These are phyloP conservation scores for Aureobasidium subglaciale DNA, from an alignment of 2,329 filamentous ascomycete genomes.

Conservation along the genomic window DNA sequence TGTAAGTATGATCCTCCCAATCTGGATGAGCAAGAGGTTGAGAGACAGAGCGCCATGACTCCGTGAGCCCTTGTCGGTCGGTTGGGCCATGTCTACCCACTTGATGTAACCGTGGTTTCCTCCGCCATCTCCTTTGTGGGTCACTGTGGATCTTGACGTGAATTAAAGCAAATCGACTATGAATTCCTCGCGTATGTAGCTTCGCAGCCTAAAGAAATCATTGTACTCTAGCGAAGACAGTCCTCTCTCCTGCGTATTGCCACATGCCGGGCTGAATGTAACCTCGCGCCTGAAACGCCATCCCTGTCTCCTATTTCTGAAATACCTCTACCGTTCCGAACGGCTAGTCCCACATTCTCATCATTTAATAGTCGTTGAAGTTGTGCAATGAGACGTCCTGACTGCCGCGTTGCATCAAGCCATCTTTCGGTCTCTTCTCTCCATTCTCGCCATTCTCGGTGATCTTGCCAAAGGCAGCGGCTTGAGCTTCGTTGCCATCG, in stretches of 20 bases:
- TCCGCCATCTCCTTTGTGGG: background rate
- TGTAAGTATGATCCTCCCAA: background rate
- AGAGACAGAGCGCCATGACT: background rate
- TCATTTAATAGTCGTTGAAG: slow-evolving; percentile 31
- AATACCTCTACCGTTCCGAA: background rate
- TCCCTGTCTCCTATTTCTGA: slow-evolving; percentile 7
- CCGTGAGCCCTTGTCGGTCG: background rate
- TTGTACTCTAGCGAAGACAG: slow-evolving; percentile 8
- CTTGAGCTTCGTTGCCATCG: slow-evolving; percentile 20
- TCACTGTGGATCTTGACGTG: background rate
- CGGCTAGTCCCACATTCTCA: background rate
- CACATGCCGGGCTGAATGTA: background rate
- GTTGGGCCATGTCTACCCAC: background rate
- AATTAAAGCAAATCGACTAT: slow-evolving; percentile 1
- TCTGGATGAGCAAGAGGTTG: no score
- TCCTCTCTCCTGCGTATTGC: background rate
- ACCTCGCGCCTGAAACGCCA: slow-evolving; percentile 12
- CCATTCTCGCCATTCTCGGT: slow-evolving; percentile 22
- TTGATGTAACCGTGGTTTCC: background rate
- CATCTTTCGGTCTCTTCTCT: slow-evolving; percentile 25
- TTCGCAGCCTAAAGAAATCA: background rate
- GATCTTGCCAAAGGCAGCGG: slow-evolving; percentile 4
- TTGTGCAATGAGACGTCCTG: slow-evolving; percentile 59
- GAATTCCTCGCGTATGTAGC: slow-evolving; percentile 7
- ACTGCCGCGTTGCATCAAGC: slow-evolving; percentile 24